phyloP scores from a whole-genome alignment of 148 eudicot genomes.

The Polygonum aviculare region DNA sequence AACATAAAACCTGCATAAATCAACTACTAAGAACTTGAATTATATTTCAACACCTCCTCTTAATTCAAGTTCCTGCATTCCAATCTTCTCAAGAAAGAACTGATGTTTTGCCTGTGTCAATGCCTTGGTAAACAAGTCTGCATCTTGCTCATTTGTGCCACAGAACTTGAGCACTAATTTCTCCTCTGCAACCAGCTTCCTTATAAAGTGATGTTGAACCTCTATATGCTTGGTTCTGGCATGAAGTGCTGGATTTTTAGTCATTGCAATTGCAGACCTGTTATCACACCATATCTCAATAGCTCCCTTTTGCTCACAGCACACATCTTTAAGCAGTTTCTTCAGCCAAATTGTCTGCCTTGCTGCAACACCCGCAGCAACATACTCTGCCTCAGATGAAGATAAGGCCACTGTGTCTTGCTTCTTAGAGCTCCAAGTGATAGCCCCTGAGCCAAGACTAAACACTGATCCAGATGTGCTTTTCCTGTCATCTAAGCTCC shows the following conservation, averaged over 20 bases:
- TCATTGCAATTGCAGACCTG: not conserved
- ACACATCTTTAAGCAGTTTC: not conserved
- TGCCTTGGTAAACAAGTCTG: not conserved
- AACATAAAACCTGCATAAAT: no score
- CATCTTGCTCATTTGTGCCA: not conserved
- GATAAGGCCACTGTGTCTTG: not conserved
- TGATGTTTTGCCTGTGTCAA: no score
- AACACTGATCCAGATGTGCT: not conserved
- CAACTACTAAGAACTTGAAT: not conserved
- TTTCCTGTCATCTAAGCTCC: not conserved
- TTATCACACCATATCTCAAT: not conserved
- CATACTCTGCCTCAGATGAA: not conserved
- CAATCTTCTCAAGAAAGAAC: not conserved
- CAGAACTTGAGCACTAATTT: not conserved
- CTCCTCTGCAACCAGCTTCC: not conserved
- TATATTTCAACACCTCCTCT: not conserved
- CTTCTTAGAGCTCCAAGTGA: not conserved
- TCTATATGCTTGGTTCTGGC: not conserved
- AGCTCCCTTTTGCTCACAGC: not conserved
- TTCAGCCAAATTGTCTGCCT: not conserved
- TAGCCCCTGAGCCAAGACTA: not conserved
- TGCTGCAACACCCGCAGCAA: not conserved
- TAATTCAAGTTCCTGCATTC: not conserved
- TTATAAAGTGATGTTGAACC: not conserved
- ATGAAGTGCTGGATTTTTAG: not conserved